phyloP scores from a whole-genome alignment of 805 yeast genomes.

The Starmerella ratchasimensis region DNA sequence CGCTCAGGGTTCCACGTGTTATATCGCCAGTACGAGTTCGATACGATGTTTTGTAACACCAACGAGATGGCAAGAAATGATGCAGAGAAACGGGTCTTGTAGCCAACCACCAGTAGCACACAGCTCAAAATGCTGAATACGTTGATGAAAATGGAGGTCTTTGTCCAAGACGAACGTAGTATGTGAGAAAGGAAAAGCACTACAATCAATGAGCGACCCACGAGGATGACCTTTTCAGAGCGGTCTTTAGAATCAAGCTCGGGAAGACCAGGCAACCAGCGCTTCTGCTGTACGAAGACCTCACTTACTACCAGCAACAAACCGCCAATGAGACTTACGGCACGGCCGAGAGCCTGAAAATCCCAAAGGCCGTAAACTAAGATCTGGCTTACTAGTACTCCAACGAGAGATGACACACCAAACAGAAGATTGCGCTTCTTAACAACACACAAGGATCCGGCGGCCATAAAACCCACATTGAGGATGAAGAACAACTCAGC shows the following conservation, averaged over 20 bases:
- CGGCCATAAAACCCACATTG: conserved; percentile 57
- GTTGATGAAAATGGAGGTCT: conserved; percentile 49
- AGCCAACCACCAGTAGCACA: conserved; percentile 74
- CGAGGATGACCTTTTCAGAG: conserved; percentile 68
- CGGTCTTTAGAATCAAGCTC: conserved; percentile 53
- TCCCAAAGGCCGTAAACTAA: conserved; percentile 80
- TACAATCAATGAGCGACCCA: conserved; percentile 77
- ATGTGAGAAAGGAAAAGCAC: conserved; percentile 77
- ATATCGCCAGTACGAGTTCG: conserved; percentile 83
- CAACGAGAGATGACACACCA: conserved; percentile 56
- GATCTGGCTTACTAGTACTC: conserved; percentile 72
- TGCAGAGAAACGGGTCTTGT: conserved; percentile 83
- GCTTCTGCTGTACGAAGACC: conserved; percentile 62
- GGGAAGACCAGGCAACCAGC: conserved; percentile 65
- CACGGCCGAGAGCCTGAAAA: conserved; percentile 68
- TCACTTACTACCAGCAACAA: conserved; percentile 76
- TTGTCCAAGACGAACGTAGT: conserved; percentile 52
- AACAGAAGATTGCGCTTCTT: conserved; percentile 51
- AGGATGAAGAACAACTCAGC: conserved; percentile 54
- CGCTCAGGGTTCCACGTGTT: conserved; percentile 58
- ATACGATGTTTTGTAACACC: conserved; percentile 58
- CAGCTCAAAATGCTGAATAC: conserved; percentile 58
- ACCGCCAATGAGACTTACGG: conserved; percentile 85
- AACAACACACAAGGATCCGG: conserved; percentile 59
- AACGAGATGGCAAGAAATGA: conserved; percentile 49